Base-by-base conservation (phyloP, 176 grass and related monocot genomes). In the Elaeis guineensis region DNA sequence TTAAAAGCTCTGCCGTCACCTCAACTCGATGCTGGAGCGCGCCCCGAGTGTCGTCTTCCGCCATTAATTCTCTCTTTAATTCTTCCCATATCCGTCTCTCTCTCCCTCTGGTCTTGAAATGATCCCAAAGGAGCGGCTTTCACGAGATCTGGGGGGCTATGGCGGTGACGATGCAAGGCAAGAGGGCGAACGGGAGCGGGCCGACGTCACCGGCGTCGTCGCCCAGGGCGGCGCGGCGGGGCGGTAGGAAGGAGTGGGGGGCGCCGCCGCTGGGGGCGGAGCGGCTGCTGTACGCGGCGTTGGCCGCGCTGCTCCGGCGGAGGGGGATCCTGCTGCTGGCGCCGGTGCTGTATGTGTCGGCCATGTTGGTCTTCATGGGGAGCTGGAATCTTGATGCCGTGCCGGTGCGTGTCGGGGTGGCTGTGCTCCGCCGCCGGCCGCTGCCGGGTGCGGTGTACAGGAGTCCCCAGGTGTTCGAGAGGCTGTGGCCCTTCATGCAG, bases 401-500 rank as follows among this genome's bases (percentile, higher is more conserved):
- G 6, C 66, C 77, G 17, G 59, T 72, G 22, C 63, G 50, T 2
- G 69, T 77, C 48, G 61, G 77, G 25, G 78, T 74, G 54, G 71
- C 30, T 23, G 65, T 55, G 3, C 71, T 66, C 18, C 65, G 50
- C 58, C 57, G 71, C 11, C 58, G 57, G 59, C 67, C 77, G 50
- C 66, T 72, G 5, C 77, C 90, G 2, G 91, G 91, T 2, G 90
- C 91, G 5, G 65, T 87, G 60, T 90, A 96, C 80, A 80, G 79
- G 51, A 96, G 91, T 53, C 69, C 82, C 58, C 68, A 77, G 71
- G 57, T 90, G 75, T 96, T 96, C 77, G 72, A 85, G 48, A 77
- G 82, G 50, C 77, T 96, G 50, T 80, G 89, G 58, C 80, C 92
- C 16, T 69, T 72, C 25, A 88, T 96, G 83, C 72, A 75, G 69